Conservation (phyloP, 805 yeast genomes). For the Groenewaldozyma tartarivorans region DNA sequence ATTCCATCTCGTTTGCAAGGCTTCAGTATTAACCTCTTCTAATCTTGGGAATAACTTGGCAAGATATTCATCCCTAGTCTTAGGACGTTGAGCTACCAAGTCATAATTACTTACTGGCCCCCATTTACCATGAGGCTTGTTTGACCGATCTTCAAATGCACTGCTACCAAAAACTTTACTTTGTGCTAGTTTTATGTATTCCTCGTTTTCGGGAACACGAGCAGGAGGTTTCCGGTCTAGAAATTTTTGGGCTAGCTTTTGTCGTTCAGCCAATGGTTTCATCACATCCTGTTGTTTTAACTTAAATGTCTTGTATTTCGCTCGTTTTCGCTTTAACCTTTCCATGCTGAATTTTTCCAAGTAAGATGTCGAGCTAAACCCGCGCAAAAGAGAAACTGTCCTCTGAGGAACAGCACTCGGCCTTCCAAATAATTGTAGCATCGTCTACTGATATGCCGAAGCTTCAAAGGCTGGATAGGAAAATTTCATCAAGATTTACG, state of each 20-base stretch:
- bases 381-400: no score
- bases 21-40: not conserved
- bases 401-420: no score
- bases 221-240: not conserved
- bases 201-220: not conserved
- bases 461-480: no score
- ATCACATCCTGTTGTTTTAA: not conserved
- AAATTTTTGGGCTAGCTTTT: not conserved
- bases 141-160: not conserved
- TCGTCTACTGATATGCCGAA: no score
- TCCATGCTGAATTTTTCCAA: not conserved
- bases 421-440: no score
- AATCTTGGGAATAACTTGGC: slow-evolving; percentile 3
- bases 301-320: not conserved
- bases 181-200: not conserved
- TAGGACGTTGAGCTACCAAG: not conserved
- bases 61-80: slow-evolving; percentile 1
- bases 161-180: not conserved
- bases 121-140: not conserved
- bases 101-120: not conserved
- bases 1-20: not conserved
- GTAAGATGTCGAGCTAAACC: no score
- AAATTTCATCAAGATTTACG: no score
- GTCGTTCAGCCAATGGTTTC: not conserved
- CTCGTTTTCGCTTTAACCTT: not conserved